Conservation (phyloP, 805 yeast genomes). For the Metschnikowia bowlesiae region DNA sequence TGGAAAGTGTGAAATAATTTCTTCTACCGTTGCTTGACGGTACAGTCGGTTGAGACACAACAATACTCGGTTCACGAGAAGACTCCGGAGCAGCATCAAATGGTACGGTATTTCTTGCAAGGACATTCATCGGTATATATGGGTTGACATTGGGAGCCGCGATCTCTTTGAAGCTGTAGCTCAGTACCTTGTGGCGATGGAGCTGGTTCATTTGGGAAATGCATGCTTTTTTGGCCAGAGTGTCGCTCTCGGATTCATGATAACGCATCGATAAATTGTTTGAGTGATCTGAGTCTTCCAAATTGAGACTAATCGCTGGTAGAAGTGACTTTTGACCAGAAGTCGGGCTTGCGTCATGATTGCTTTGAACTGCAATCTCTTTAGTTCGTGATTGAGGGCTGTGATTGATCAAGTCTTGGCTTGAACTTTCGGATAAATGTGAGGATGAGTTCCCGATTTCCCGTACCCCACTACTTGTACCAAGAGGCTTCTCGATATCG, state of each 20-base stretch:
- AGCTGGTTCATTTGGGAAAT: not conserved
- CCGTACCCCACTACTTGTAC: not conserved
- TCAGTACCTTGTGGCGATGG: conserved; percentile 1
- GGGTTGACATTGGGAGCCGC: not conserved
- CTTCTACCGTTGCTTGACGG: not conserved
- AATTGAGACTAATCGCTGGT: not conserved
- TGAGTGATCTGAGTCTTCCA: not conserved
- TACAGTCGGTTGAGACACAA: not conserved
- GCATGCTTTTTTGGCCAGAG: conserved; percentile 1
- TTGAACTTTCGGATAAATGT: not conserved
- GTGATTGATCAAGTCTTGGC: not conserved
- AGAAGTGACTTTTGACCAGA: not conserved
- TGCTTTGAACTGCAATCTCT: not conserved
- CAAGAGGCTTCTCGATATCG: not conserved
- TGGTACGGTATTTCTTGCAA: not conserved
- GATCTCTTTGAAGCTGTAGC: not conserved
- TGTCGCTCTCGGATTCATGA: not conserved
- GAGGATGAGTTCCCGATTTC: not conserved
- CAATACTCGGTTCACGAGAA: not conserved
- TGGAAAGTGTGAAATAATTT: not conserved
- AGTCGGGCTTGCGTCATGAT: not conserved
- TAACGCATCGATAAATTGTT: not conserved
- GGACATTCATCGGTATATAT: not conserved
- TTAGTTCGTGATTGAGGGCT: not conserved
- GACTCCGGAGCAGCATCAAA: not conserved